Base-by-base conservation (phyloP, 371 early-diverging fungal species). In the Apophysomyces elegans region DNA sequence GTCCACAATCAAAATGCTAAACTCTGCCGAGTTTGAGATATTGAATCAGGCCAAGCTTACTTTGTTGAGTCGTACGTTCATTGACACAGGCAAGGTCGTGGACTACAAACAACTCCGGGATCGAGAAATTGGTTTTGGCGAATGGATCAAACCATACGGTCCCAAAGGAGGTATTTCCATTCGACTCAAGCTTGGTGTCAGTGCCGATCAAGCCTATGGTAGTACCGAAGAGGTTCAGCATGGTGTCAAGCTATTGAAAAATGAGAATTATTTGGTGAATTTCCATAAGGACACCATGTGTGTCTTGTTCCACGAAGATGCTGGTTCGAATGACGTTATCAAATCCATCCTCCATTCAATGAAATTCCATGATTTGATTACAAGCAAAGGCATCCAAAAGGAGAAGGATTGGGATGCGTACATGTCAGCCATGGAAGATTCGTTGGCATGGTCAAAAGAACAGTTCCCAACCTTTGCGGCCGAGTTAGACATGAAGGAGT, bases 1-100 rank as follows among this genome's bases (percentile, higher is more conserved):
- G 69, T 72, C 84, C 8, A 90, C 90, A 0, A 56, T 74, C 47
- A 77, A 79, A 54, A 78, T 85, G 72, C 68, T 91, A 4, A 73
- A 84, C 21, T 83, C 87, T 26, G 89, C 89, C 0, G 74, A 85
- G 54, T 91, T 91, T 76, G 88, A 89, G 62, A 85, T 89, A 16
- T 65, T 91, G 21, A 88, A 87, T 61, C 81, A 86, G 63, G 84
- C 91, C 12, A 86, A 82, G 61, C 43, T 88, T 46, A 74, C 79
- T 9, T 50, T 91, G n/a, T 68, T 91, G 2, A 69, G 74, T 36
- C 72, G 77, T 7, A 66, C 74, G 56, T 86, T 81, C 36, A 79
- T 86, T 54, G 83, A 83, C 59, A 62, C 63, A 5, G 83, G 74
- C 9, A 64, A 70, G 26, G 84, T 79, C 0, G 71, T 73, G 2